Evolutionary conservation across 257 asterid genomes (phyloP).

Genomic region (Solanum habrochaites): DNA sequence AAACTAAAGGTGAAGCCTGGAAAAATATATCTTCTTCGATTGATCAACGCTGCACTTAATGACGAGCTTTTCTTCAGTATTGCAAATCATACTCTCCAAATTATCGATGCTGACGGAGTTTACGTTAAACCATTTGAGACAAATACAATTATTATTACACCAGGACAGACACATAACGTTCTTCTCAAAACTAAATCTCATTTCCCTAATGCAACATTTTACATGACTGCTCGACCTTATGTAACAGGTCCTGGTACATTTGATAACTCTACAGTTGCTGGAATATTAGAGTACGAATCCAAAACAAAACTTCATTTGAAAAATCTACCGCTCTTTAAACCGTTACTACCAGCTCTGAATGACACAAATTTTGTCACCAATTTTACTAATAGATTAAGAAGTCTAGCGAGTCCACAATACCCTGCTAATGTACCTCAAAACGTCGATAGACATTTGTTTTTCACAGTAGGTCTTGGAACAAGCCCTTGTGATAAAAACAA

Average conservation of each 20-base stretch:
- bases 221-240: constrained; percentile 45
- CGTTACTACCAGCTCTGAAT: constrained; percentile 29
- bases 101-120: constrained; percentile 39
- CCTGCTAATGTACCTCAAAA: constrained; percentile 49
- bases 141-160: constrained; percentile 30
- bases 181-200: constrained; percentile 29
- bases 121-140: constrained; percentile 43
- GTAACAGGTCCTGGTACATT: constrained; percentile 44
- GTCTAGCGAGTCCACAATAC: constrained; percentile 29
- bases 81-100: constrained; percentile 37
- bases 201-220: constrained; percentile 29
- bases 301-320: constrained; percentile 6
- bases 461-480: constrained; percentile 53
- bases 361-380: constrained; percentile 37
- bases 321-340: constrained; percentile 25
- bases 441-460: constrained; percentile 24
- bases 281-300: constrained; percentile 30
- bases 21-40: constrained; percentile 46
- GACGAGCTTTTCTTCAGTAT: constrained; percentile 7
- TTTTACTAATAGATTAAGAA: constrained; percentile 22
- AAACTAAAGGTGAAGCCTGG: constrained; percentile 42
- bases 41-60: constrained; percentile 9
- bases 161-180: constrained; percentile 51
- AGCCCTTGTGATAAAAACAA: constrained; percentile 33
- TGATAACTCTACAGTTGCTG: constrained; percentile 48